Base-by-base conservation (phyloP, 2,329 filamentous ascomycete genomes). In the Ophiostoma sp. region DNA sequence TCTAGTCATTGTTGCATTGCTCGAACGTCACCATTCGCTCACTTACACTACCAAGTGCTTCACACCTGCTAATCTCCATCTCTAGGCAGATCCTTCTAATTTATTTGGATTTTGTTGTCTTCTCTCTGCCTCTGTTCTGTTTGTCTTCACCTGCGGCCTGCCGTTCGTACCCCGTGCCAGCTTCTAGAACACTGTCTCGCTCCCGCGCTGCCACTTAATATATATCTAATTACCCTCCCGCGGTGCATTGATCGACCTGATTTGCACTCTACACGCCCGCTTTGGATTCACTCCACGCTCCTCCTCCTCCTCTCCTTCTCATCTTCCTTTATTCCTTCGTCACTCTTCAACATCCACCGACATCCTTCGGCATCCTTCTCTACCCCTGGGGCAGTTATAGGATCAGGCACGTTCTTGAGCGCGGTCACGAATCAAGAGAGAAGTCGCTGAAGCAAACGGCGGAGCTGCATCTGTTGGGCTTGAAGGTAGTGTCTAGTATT, bases 1-100 rank as follows among this genome's bases (percentile, higher is more conserved):
- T 57, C 23, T 27, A 57, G 52, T 57, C 52, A 27, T 57, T 57
- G 52, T 57, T 57, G 23, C 52, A 57, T 57, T 57, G 52, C 52
- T 27, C 23, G 52, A 8, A 57, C 52, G 52, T 27, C 52, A 57
- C 52, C 52, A 57, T 27, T 57, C 52, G 27, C 3, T n/a, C 52
- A 57, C 52, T 57, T 23, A 57, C 23, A 57, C n/a, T n/a, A 48
- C 44, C 15, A 11, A 48, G 3, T 15, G 13, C 44, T 48, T 39
- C 36, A 39, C 36, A 10, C 13, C 36, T 8, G 13, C 36, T n/a
- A 27, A 27, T 27, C 52, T 31, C 23, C n/a, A 57, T 57, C 52
- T 57, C 23, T 57, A 57, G 7, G 27, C n/a, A 27, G 17, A 11
- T 57, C n/a, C 27, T 57, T n/a, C 10, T 57, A 11, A 27, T 27